Evolutionary conservation across 768 basidiomycete species (phyloP).

Genomic region (Lepiota venenata): DNA sequence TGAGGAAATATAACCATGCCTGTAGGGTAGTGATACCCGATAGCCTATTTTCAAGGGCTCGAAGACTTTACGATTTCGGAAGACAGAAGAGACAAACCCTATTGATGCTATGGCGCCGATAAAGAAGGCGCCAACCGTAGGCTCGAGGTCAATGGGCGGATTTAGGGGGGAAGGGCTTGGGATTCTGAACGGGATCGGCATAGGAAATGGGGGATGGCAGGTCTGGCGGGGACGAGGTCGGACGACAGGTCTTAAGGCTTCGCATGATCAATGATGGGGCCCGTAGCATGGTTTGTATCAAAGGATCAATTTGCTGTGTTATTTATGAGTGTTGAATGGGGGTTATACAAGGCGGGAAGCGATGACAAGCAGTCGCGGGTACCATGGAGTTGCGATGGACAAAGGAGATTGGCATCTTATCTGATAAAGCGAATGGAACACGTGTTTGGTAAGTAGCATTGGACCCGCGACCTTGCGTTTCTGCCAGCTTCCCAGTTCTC

Average conservation of each 20-base stretch:
- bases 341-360: no score
- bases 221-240: neutral
- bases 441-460: neutral
- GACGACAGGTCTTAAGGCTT: no score
- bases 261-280: no score
- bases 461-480: neutral
- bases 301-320: neutral
- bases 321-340: no score
- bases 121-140: conserved; percentile 4
- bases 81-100: neutral
- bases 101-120: conserved; percentile 6
- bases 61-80: neutral
- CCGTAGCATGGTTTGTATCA: neutral
- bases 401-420: neutral
- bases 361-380: neutral
- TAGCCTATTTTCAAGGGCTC: neutral
- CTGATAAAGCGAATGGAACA: neutral
- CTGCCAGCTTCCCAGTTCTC: neutral
- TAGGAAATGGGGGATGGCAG: neutral
- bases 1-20: conserved; percentile 9
- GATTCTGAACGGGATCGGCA: neutral
- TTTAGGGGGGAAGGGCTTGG: neutral
- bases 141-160: neutral
- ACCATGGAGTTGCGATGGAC: neutral
- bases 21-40: conserved; percentile 8